phyloP scores from a whole-genome alignment of 2,329 filamentous ascomycete genomes.

The Davidsoniella virescens region DNA sequence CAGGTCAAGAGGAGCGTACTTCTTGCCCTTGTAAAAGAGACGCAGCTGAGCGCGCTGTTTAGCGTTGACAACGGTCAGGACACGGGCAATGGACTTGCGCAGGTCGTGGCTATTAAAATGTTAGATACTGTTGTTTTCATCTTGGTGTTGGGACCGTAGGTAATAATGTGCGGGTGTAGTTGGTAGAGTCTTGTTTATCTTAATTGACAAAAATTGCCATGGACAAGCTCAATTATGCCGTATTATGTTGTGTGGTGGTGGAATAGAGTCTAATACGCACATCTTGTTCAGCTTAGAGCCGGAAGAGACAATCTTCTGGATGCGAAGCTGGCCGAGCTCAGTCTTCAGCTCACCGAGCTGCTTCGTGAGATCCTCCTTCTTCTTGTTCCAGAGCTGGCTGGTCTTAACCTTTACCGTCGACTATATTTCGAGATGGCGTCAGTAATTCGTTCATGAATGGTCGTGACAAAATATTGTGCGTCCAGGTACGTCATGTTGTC shows the following conservation, averaged over 20 bases:
- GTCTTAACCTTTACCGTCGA: constrained; percentile 68
- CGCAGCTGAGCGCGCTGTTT: constrained; percentile 97
- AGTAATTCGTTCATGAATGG: constrained; percentile 9
- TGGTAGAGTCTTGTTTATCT: neutral
- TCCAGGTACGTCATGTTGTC: neutral
- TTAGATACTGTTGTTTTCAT: constrained; percentile 1
- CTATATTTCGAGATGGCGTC: constrained; percentile 18
- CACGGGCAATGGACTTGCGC: constrained; percentile 97
- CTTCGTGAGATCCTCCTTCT: constrained; percentile 95
- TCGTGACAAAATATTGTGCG: neutral
- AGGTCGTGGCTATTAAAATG: constrained; percentile 64
- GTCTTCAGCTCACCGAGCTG: constrained; percentile 90
- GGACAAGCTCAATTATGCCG: neutral
- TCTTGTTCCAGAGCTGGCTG: constrained; percentile 94
- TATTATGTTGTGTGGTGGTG: neutral
- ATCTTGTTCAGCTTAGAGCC: constrained; percentile 95
- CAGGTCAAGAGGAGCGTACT: constrained; percentile 97
- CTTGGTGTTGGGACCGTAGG: no score
- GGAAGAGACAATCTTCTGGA: constrained; percentile 95
- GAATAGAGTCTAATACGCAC: constrained; percentile 36
- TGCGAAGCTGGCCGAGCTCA: constrained; percentile 89
- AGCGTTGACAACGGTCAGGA: constrained; percentile 98
- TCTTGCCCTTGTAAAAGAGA: constrained; percentile 99
- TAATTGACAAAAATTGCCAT: neutral
- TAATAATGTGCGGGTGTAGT: neutral